phyloP scores from a whole-genome alignment of 148 eudicot genomes.

The Diospyros lotus region DNA sequence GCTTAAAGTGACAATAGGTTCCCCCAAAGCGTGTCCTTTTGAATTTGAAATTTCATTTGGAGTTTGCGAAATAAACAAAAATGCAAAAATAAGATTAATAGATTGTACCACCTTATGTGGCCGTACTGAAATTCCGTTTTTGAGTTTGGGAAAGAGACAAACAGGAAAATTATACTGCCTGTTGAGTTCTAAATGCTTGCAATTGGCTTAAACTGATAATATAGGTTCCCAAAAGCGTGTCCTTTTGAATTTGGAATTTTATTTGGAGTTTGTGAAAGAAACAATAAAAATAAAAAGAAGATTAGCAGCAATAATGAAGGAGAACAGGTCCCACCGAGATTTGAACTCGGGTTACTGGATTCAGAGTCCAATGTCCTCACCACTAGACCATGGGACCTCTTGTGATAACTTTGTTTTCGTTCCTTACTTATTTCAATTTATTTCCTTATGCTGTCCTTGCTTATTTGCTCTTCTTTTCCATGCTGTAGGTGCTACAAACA shows the following conservation, averaged over 20 bases:
- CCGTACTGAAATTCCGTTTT: not conserved
- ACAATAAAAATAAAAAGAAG: not conserved
- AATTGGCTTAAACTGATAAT: too few relatives aligned
- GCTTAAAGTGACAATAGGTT: not conserved
- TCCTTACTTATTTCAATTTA: not conserved
- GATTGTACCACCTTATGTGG: not conserved
- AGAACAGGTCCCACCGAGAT: conserved; percentile 42
- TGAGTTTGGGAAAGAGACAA: conserved; percentile 6
- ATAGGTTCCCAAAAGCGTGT: not conserved
- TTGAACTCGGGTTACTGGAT: conserved; percentile 53
- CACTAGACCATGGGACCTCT: conserved; percentile 59
- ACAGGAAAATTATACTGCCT: not conserved
- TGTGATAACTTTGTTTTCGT: not conserved
- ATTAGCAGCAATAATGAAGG: not conserved
- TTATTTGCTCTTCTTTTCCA: too few relatives aligned
- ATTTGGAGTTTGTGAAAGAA: not conserved
- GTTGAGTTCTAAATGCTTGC: too few relatives aligned
- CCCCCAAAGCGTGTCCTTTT: not conserved
- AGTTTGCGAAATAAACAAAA: not conserved
- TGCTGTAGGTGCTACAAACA: too few relatives aligned
- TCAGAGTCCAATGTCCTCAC: conserved; percentile 77
- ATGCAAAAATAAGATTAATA: not conserved
- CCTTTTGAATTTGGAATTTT: too few relatives aligned
- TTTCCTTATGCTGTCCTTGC: not conserved
- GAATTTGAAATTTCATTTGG: too few relatives aligned